Evolutionary conservation across 331 rosid genomes (phyloP).

Genomic region (Malus hybrid): DNA sequence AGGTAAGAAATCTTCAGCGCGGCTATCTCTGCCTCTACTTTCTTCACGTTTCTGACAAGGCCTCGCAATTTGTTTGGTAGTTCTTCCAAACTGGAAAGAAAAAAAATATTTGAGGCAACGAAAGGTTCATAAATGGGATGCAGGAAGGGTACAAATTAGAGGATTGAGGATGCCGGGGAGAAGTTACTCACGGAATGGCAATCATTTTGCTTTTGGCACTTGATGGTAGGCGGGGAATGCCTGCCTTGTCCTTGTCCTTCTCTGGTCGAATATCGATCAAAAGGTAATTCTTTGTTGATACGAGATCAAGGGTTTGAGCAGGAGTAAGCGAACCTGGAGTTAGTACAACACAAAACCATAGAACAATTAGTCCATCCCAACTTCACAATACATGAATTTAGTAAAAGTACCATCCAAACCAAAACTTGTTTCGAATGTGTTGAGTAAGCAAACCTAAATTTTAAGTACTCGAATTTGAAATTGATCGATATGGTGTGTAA

Average conservation of each 20-base stretch:
- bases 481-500: background rate
- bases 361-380: slow-evolving; percentile 7
- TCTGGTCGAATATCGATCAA: slow-evolving; percentile 76
- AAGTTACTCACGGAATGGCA: slow-evolving; percentile 73
- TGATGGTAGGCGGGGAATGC: slow-evolving; percentile 93
- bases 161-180: background rate
- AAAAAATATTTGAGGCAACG: slow-evolving; percentile 1
- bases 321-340: slow-evolving; percentile 69
- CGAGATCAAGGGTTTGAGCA: slow-evolving; percentile 83
- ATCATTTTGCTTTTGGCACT: slow-evolving; percentile 59
- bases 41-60: slow-evolving; percentile 70
- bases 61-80: slow-evolving; percentile 73
- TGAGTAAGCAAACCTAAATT: background rate
- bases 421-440: too few species aligned
- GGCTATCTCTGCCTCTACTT: slow-evolving; percentile 80
- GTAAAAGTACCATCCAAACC: background rate
- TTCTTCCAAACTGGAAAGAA: slow-evolving; percentile 70
- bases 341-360: background rate
- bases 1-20: slow-evolving; percentile 80
- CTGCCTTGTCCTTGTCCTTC: slow-evolving; percentile 83
- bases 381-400: background rate
- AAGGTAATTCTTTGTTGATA: slow-evolving; percentile 49
- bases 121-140: background rate
- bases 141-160: background rate
- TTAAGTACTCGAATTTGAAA: background rate